These are phyloP conservation scores for Stephania cephalantha DNA, from an alignment of 164 flowering plant species.

Conservation along the genomic window DNA sequence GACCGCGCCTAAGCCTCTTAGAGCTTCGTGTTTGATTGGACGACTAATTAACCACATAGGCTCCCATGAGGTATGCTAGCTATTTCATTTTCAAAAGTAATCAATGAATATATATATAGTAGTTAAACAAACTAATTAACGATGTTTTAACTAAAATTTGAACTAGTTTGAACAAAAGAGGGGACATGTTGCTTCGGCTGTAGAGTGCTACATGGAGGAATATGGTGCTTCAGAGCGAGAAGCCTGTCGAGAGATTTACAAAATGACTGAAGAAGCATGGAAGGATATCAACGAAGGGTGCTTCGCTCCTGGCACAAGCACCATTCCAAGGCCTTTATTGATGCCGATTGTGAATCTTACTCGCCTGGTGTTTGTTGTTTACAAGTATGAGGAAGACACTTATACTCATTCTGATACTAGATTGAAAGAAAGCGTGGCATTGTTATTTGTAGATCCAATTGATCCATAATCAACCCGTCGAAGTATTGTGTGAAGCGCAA, in stretches of 20 bases:
- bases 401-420: not conserved
- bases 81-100: not conserved
- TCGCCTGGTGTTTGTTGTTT: not conserved
- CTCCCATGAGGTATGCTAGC: conserved; percentile 19
- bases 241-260: not conserved
- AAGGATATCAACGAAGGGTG: conserved; percentile 3
- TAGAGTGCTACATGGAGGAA: conserved; percentile 8
- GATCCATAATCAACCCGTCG: not conserved
- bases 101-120: too few relatives aligned
- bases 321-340: not conserved
- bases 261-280: conserved; percentile 4
- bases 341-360: not conserved
- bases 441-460: not conserved
- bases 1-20: conserved; percentile 21
- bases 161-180: conserved; percentile 13
- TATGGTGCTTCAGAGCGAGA: not conserved
- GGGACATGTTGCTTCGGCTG: conserved; percentile 4
- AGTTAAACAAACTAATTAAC: not conserved
- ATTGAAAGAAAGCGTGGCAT: not conserved
- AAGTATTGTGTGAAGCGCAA: too few relatives aligned
- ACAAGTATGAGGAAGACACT: conserved; percentile 1
- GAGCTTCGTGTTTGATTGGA: conserved; percentile 14
- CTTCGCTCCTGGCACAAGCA: not conserved
- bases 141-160: not conserved
- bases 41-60: conserved; percentile 20